Base-by-base conservation (phyloP, 345 rosid species). In the Eutrema yunnanense region DNA sequence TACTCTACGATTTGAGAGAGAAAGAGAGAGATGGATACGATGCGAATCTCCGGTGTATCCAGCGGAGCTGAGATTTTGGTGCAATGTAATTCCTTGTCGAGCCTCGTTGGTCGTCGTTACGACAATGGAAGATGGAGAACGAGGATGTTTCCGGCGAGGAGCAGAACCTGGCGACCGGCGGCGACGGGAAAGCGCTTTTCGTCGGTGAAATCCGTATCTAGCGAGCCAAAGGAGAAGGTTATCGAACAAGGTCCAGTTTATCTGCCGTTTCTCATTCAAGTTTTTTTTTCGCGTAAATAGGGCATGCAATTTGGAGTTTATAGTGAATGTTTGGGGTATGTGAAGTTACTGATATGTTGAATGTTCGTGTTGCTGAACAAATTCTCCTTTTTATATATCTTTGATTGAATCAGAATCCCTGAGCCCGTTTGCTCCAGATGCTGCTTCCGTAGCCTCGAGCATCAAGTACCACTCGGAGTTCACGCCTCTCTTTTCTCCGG, bases 401-500 rank as follows among this genome's bases (percentile, higher is more conserved):
- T 34, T 75, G 62, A 56, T 78, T 75, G 49, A 60, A 66, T 19
- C 81, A 78, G 86, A 80, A 67, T 54, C 50, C 16, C 10, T 42
- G 76, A 74, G 26, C 59, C 75, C 81, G 22, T 82, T 73, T 66
- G 61, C 66, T 50, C 77, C 80, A 61, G 88, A 87, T 74, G 81
- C 90, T 56, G 75, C 86, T 40, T 84, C 92, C 4, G 71, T 90
- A 32, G 87, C 81, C 33, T 81, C 89, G 0, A 86, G 82, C 19
- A 90, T 90, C 67, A 86, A 85, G 73, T 85, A 87, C 82, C 92
- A 87, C 41, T 78, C 92, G 4, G 91, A 86, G 79, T 86, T 86
- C 80, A 86, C 89, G 34, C 96, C 96, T 8, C 55, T 76, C 50
- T 90, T 77, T 73, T 86, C 96, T 48, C 89, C 89, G 0, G 96